These are phyloP conservation scores for Pseudogymnoascus sp. DNA, from an alignment of 2,329 filamentous ascomycete genomes.

Conservation along the genomic window DNA sequence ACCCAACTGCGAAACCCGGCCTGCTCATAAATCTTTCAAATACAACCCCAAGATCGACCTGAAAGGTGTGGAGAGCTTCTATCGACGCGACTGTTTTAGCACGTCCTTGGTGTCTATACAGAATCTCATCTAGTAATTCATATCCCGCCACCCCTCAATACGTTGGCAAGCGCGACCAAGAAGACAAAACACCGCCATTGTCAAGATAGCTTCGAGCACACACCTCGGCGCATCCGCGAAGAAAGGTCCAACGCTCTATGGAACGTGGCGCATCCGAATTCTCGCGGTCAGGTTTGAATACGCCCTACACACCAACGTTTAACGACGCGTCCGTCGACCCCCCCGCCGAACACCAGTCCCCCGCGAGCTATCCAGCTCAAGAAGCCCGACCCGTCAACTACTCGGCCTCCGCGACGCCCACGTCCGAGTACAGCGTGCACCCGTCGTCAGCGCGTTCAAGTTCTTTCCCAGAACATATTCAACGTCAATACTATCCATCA, in stretches of 20 bases:
- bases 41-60: not conserved
- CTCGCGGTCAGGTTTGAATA: conserved; percentile 81
- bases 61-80: not conserved
- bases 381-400: conserved; percentile 57
- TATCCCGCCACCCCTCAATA: conserved; percentile 11
- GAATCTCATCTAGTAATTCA: conserved; percentile 16
- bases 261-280: conserved; percentile 64
- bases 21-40: not conserved
- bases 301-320: conserved; percentile 59
- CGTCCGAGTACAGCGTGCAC: conserved; percentile 80
- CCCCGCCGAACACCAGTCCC: conserved; percentile 83
- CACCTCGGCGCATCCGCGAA: conserved; percentile 25
- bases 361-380: conserved; percentile 81
- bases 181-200: conserved; percentile 9
- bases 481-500: conserved; percentile 75
- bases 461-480: conserved; percentile 80
- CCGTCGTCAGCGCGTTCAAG: conserved; percentile 69
- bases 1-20: not conserved
- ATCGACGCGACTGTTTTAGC: conserved; percentile 18
- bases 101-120: conserved; percentile 30
- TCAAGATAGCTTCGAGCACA: conserved; percentile 25
- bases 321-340: conserved; percentile 74
- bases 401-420: conserved; percentile 70
- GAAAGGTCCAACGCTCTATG: conserved; percentile 38
- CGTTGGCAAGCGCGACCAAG: conserved; percentile 12